phyloP scores from a whole-genome alignment of 176 grass and related monocot genomes.

The Miscanthus lutarioriparius region DNA sequence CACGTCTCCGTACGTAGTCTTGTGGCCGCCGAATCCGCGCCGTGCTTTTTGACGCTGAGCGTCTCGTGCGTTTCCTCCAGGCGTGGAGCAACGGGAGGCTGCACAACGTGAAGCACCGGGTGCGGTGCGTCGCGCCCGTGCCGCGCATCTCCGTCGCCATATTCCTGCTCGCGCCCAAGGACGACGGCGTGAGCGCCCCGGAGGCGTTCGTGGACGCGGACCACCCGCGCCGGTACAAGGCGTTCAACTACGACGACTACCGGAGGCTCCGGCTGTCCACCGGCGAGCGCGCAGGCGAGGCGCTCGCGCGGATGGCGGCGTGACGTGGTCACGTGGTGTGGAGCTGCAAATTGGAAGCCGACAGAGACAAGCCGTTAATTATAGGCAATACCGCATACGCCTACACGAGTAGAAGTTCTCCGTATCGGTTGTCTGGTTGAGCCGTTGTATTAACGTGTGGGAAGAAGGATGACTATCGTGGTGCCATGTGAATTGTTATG shows the following conservation, averaged over 20 bases:
- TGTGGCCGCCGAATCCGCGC: not conserved
- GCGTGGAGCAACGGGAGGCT: slow-evolving; percentile 85
- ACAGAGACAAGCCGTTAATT: not conserved
- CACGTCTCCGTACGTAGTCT: not conserved
- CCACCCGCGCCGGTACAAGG: slow-evolving; percentile 56
- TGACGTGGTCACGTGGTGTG: not conserved
- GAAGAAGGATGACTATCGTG: not conserved
- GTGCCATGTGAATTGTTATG: not conserved
- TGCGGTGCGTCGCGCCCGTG: slow-evolving; percentile 66
- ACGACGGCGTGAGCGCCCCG: slow-evolving; percentile 64
- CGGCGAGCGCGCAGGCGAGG: slow-evolving; percentile 63
- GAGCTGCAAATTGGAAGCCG: not conserved
- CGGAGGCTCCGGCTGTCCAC: slow-evolving; percentile 57
- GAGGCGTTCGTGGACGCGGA: slow-evolving; percentile 45
- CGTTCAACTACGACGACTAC: slow-evolving; percentile 63
- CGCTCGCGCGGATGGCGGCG: slow-evolving; percentile 43
- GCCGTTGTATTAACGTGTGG: not conserved
- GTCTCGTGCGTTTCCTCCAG: slow-evolving; percentile 22
- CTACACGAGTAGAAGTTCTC: not conserved
- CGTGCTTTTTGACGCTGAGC: not conserved
- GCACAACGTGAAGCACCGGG: slow-evolving; percentile 77
- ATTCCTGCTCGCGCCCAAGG: slow-evolving; percentile 80
- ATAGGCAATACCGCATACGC: not conserved
- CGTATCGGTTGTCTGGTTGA: not conserved
- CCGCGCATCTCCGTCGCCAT: slow-evolving; percentile 74